A percentile compares a stretch with the other conserved stretches of the same genome.
These are phyloP conservation scores for Russula sp. DNA, from an alignment of 768 basidiomycete genomes.

Conservation along the genomic window DNA sequence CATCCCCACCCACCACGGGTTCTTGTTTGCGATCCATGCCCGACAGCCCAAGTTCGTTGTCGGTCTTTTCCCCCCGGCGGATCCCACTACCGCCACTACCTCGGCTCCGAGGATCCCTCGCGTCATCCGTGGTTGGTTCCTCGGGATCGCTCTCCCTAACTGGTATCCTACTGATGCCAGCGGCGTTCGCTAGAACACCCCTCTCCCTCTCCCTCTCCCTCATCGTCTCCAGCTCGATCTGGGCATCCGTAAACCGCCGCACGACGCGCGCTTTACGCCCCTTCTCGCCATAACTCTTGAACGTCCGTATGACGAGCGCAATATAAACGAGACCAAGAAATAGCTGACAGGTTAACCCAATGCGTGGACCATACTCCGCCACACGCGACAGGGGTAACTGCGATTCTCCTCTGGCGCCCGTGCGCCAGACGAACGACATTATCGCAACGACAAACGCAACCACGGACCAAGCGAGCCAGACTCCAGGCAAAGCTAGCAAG, in stretches of 20 bases:
- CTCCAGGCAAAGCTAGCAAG: slow-evolving; percentile 59
- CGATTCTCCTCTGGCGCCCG: slow-evolving; percentile 48
- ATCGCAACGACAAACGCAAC: slow-evolving; percentile 61
- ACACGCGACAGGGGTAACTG: slow-evolving; percentile 38
- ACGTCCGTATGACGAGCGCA: slow-evolving; percentile 55
- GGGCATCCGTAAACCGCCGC: slow-evolving; percentile 25
- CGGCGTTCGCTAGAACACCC: neutral
- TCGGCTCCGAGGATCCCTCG: neutral
- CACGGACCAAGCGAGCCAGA: slow-evolving; percentile 78
- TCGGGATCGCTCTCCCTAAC: neutral
- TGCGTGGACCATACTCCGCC: slow-evolving; percentile 50
- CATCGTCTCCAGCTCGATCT: slow-evolving; percentile 30
- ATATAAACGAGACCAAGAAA: slow-evolving; percentile 61
- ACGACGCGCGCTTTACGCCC: slow-evolving; percentile 23
- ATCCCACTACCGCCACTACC: neutral
- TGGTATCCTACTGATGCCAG: neutral
- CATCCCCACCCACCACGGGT: neutral
- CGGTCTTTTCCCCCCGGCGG: neutral
- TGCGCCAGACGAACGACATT: slow-evolving; percentile 64
- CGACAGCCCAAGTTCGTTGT: slow-evolving; percentile 17
- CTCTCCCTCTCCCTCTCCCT: neutral
- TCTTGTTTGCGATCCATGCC: slow-evolving; percentile 22
- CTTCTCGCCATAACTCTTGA: slow-evolving; percentile 54
- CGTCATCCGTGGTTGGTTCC: neutral
- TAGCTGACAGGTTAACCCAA: slow-evolving; percentile 54